phyloP scores from a whole-genome alignment of 2,329 filamentous ascomycete genomes.

The Trichoderma afroharzianum region DNA sequence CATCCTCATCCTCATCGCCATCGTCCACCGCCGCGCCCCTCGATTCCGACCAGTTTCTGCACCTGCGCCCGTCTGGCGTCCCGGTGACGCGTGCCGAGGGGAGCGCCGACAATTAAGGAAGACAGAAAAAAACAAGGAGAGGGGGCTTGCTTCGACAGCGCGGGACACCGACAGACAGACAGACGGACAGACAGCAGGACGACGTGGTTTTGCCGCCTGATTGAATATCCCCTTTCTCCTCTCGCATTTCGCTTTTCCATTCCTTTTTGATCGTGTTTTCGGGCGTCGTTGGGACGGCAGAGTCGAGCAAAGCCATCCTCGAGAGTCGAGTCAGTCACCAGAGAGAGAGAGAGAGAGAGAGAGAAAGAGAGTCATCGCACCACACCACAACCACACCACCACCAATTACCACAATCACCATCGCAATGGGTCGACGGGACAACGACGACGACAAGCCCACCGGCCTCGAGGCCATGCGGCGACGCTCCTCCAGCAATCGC shows the following conservation, averaged over 20 bases:
- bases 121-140: not conserved
- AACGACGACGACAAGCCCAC: slow-evolving; percentile 10
- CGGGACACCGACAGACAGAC: slow-evolving; percentile 4
- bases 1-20: not conserved
- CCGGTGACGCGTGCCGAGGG: slow-evolving; percentile 18
- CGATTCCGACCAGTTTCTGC: not conserved
- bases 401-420: not conserved
- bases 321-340: not conserved
- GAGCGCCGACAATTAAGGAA: slow-evolving; percentile 2
- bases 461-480: slow-evolving; percentile 18
- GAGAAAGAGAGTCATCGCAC: too few relatives aligned
- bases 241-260: not conserved
- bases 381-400: not conserved
- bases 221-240: not conserved
- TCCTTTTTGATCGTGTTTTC: not conserved
- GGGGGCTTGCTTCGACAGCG: not conserved
- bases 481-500: slow-evolving; percentile 19
- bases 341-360: too few relatives aligned
- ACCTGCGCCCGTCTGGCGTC: slow-evolving; percentile 15
- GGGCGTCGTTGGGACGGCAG: slow-evolving; percentile 1
- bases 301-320: slow-evolving; percentile 1
- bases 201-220: not conserved
- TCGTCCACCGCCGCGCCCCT: not conserved
- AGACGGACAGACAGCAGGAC: not conserved
- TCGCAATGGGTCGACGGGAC: slow-evolving; percentile 16